These are phyloP conservation scores for Monosporascus sp. DNA, from an alignment of 2,329 filamentous ascomycete species.

Conservation along the genomic window DNA sequence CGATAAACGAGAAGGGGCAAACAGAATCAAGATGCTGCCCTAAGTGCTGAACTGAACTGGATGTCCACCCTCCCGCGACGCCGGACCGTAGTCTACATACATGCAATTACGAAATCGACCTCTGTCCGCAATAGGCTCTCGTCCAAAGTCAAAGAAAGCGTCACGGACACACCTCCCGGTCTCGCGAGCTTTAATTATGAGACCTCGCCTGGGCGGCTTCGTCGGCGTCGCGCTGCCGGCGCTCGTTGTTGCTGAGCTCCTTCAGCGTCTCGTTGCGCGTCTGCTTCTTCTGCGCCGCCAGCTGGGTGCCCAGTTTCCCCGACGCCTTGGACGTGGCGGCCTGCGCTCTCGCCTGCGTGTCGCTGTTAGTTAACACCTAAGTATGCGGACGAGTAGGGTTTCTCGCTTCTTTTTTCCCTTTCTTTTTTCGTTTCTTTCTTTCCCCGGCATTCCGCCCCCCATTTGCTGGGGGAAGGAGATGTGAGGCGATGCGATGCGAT, in stretches of 20 bases:
- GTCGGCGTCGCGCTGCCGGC: constrained; percentile 63
- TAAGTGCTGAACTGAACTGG: neutral
- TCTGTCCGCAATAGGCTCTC: no score
- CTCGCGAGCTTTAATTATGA: constrained; percentile 45
- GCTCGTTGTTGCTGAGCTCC: constrained; percentile 61
- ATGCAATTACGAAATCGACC: neutral
- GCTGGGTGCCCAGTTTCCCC: constrained; percentile 65
- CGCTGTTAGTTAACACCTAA: neutral
- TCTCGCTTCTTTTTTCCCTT: neutral
- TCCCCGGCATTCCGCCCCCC: constrained; percentile 5
- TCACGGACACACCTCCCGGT: neutral
- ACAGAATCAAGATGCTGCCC: neutral
- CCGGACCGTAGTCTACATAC: no score
- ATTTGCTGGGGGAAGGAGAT: constrained; percentile 6
- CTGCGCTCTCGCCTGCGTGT: constrained; percentile 60
- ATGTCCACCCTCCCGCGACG: no score
- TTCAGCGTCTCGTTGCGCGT: constrained; percentile 64
- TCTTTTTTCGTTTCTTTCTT: no score
- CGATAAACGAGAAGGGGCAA: neutral
- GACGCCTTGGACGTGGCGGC: constrained; percentile 47
- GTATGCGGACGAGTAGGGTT: neutral
- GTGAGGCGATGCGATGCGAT: neutral
- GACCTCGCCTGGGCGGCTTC: constrained; percentile 49
- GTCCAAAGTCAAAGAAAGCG: no score
- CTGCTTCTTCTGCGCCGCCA: constrained; percentile 72